Evolutionary conservation across 1,139 yeast genomes (phyloP), one percentile per base, ranked within the genome.

Genomic region (Yamadazyma atmosphaerica): DNA sequence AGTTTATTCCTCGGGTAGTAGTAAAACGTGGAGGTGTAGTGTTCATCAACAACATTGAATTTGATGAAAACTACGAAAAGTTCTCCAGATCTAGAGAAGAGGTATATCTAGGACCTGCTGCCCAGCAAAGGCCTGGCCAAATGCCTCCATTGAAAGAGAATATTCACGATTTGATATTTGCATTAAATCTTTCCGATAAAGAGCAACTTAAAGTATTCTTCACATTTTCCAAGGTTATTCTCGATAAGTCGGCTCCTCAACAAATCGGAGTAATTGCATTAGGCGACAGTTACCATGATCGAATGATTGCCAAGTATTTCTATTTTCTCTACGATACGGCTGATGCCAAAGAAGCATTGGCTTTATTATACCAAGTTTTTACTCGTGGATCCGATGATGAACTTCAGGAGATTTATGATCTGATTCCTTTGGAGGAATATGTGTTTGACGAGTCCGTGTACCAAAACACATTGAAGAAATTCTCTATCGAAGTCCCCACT

Each of bases 201-300:
- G 61, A 66, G 2, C 79, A 81, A 55, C 51, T 74, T 42, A 58
- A 65, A 25, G 72, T 71, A 1, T 58, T 82, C 23, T 65, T 73
- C 32, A 70, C 80, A 3, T 56, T 80, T 30, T 54, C 81, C 1
- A 70, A 76, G 26, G 63, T 79, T 1, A 70, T 86, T 14, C 56
- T 80, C 19, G 68, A 75, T 21, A 72, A 77, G 30, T 80, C 81
- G 1, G 69, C 86, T 13, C 89, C 96, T 0, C 84, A 89, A 48
- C 86, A 90, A 55, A 55, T 92, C 40, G 98, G 97, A 3, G 46
- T 92, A 2, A 63, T 92, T 18, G 95, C 98, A 0, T 46, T 86
- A 2, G 62, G 52, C 7, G 60, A 55, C 2, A 55, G 53, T 1
- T 61, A 56, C 23, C 60, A 62, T 25, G 74, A 68, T 38, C 47